Evolutionary conservation across 768 basidiomycete genomes (phyloP).

Genomic region (Tricholoma sp.): DNA sequence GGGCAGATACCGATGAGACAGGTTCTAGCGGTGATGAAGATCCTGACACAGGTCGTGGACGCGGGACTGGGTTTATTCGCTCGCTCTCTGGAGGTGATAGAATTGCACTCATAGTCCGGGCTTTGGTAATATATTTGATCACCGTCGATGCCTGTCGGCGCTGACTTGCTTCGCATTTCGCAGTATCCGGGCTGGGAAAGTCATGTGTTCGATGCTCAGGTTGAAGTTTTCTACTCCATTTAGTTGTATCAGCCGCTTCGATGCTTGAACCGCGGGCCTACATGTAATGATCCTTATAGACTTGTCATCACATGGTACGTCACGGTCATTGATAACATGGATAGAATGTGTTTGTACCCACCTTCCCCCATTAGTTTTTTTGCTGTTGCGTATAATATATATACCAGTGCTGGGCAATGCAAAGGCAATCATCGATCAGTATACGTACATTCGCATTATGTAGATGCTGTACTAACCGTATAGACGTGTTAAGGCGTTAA

Average conservation of each 20-base stretch:
- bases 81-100: constrained; percentile 17
- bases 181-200: constrained; percentile 28
- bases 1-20: constrained; percentile 13
- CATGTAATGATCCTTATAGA: no score
- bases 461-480: no score
- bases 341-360: no score
- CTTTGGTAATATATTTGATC: constrained; percentile 15
- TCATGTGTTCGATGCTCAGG: constrained; percentile 14
- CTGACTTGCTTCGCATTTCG: constrained; percentile 2
- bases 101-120: constrained; percentile 22
- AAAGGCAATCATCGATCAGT: no score
- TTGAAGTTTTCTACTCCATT: constrained; percentile 22
- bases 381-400: no score
- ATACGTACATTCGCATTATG: no score
- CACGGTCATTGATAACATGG: no score
- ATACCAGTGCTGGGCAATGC: no score
- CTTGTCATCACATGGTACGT: not conserved
- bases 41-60: constrained; percentile 6
- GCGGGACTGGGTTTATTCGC: constrained; percentile 15
- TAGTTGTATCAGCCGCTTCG: constrained; percentile 1
- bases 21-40: constrained; percentile 5
- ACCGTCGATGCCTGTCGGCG: not conserved
- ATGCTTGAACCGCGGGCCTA: no score
- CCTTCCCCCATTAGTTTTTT: no score
- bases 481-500: no score